Conservation (phyloP, 1,284 basidiomycete genomes). For the Malassezia vespertilionis region DNA sequence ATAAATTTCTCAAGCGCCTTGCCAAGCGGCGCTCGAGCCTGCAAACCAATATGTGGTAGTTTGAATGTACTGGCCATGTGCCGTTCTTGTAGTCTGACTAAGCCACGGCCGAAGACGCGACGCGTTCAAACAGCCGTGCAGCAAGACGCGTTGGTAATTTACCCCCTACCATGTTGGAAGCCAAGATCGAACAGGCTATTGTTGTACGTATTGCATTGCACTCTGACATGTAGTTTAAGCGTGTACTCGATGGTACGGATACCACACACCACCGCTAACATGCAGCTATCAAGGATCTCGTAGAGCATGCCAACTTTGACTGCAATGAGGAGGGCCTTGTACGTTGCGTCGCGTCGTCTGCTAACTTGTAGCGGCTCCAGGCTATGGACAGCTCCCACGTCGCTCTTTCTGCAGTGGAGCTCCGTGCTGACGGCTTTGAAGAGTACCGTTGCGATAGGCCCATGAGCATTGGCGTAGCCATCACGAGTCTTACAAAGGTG, state of each 20-base stretch:
- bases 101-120: constrained; percentile 8
- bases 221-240: constrained; percentile 11
- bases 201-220: constrained; percentile 7
- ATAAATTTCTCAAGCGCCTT: background rate
- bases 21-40: too few relatives aligned
- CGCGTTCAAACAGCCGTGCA: too few relatives aligned
- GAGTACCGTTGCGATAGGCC: constrained; percentile 85
- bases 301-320: constrained; percentile 95
- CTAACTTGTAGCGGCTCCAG: constrained; percentile 54
- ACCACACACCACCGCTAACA: background rate
- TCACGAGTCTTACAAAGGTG: constrained; percentile 83
- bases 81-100: constrained; percentile 7
- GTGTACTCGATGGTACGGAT: constrained; percentile 17
- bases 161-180: constrained; percentile 13
- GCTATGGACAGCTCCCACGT: constrained; percentile 99
- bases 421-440: constrained; percentile 45
- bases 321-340: constrained; percentile 88
- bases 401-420: constrained; percentile 77
- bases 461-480: constrained; percentile 59
- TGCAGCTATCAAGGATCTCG: constrained; percentile 84
- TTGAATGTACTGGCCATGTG: too few relatives aligned
- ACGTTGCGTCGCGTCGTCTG: constrained; percentile 45
- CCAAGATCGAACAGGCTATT: constrained; percentile 18
- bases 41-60: background rate
- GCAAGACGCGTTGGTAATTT: too few relatives aligned